Conservation (phyloP, 768 basidiomycete species). For the Clavaria fumosa region DNA sequence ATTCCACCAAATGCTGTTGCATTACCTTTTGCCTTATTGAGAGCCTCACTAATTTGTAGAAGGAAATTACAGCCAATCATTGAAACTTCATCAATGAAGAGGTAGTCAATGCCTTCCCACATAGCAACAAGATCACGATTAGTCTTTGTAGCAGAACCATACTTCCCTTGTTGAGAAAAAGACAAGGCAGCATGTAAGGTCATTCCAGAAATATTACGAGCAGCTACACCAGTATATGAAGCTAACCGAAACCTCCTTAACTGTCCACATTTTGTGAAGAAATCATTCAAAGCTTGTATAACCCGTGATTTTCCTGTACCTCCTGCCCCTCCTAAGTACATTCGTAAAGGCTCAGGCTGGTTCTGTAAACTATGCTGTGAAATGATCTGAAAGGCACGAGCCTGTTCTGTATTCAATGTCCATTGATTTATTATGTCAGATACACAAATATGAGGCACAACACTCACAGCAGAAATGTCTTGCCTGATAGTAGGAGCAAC, state of each 20-base stretch:
- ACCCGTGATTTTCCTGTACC: constrained; percentile 30
- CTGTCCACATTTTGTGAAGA: constrained; percentile 15
- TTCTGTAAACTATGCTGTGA: constrained; percentile 13
- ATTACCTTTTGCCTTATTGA: constrained; percentile 20
- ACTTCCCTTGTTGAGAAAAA: constrained; percentile 8
- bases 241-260: constrained; percentile 15
- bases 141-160: constrained; percentile 6
- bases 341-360: constrained; percentile 13
- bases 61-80: constrained; percentile 24
- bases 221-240: constrained; percentile 26
- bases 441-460: constrained; percentile 8
- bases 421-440: constrained; percentile 12
- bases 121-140: constrained; percentile 13
- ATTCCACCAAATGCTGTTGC: constrained; percentile 21
- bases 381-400: constrained; percentile 19
- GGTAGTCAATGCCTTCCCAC: constrained; percentile 26
- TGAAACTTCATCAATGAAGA: constrained; percentile 26
- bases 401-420: constrained; percentile 22
- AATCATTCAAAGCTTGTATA: constrained; percentile 20
- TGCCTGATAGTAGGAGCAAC: neutral
- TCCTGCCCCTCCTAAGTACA: constrained; percentile 25
- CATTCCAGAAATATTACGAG: constrained; percentile 22
- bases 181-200: constrained; percentile 24
- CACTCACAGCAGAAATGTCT: constrained; percentile 1
- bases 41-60: constrained; percentile 18